A percentile compares a stretch with the other conserved stretches of the same genome.
phyloP scores from a whole-genome alignment of 2,329 filamentous ascomycete genomes.

The Pseudogymnoascus verrucosus region DNA sequence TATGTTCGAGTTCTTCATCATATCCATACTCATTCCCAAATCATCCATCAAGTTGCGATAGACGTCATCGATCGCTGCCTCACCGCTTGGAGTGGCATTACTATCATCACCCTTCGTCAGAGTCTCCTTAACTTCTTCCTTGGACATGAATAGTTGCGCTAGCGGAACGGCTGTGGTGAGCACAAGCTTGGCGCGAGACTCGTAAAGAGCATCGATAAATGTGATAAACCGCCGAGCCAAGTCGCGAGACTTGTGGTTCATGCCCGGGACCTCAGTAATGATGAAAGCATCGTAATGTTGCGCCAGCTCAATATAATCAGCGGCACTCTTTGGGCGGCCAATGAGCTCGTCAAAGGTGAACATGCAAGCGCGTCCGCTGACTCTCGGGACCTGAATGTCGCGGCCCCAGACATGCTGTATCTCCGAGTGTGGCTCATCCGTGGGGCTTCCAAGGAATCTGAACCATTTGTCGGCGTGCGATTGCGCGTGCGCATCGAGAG shows the following conservation, averaged over 20 bases:
- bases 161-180: slow-evolving; percentile 83
- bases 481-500: slow-evolving; percentile 67
- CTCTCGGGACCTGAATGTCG: slow-evolving; percentile 77
- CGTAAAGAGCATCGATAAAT: slow-evolving; percentile 94
- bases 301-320: slow-evolving; percentile 90
- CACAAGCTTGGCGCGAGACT: slow-evolving; percentile 86
- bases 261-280: slow-evolving; percentile 82
- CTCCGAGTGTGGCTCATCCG: slow-evolving; percentile 66
- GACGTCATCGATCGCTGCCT: slow-evolving; percentile 50
- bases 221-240: slow-evolving; percentile 91
- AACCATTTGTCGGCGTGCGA: slow-evolving; percentile 94
- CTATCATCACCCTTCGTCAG: slow-evolving; percentile 42
- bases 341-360: slow-evolving; percentile 94
- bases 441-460: slow-evolving; percentile 79
- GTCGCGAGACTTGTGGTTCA: slow-evolving; percentile 81
- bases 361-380: slow-evolving; percentile 79
- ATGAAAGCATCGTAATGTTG: slow-evolving; percentile 88
- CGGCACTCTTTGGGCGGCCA: slow-evolving; percentile 77
- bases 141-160: slow-evolving; percentile 75
- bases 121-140: slow-evolving; percentile 57
- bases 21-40: slow-evolving; percentile 72
- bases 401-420: slow-evolving; percentile 87
- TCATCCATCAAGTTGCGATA: slow-evolving; percentile 84
- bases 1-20: slow-evolving; percentile 75
- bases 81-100: slow-evolving; percentile 24